Percentiles rank a stretch among this genome's conserved stretches.
phyloP scores from a whole-genome alignment of 1,139 yeast species.

The Yamadazyma atmosphaerica region DNA sequence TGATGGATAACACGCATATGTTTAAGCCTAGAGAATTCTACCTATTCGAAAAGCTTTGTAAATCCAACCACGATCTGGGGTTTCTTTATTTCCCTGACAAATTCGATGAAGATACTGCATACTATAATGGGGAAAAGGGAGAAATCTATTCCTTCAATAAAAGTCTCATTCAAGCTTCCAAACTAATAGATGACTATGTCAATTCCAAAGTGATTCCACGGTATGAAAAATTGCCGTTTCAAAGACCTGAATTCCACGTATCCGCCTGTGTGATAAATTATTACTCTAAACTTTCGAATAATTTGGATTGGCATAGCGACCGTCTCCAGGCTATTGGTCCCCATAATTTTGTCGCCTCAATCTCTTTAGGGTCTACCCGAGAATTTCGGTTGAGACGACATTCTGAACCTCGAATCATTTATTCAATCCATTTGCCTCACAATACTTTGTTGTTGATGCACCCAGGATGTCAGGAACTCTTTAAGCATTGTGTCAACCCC shows the following conservation, averaged over 20 bases:
- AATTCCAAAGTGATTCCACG: conserved; percentile 33
- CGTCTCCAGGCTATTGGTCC: conserved; percentile 71
- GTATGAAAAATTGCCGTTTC: conserved; percentile 25
- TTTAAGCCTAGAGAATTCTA: conserved; percentile 49
- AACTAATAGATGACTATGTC: conserved; percentile 42
- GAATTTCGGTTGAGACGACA: conserved; percentile 56
- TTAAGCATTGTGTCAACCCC: conserved; percentile 50
- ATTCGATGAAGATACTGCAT: conserved; percentile 29
- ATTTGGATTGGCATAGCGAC: conserved; percentile 75
- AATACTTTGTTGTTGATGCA: conserved; percentile 69
- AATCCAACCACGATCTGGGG: conserved; percentile 51
- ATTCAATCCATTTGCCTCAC: conserved; percentile 61
- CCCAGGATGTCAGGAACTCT: conserved; percentile 75
- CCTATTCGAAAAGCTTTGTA: conserved; percentile 60
- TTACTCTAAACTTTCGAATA: conserved; percentile 48
- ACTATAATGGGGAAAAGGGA: conserved; percentile 13
- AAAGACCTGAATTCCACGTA: conserved; percentile 37
- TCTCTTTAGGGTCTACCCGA: conserved; percentile 67
- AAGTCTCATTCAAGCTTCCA: conserved; percentile 39
- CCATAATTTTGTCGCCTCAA: conserved; percentile 60
- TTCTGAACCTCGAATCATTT: conserved; percentile 29
- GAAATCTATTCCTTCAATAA: conserved; percentile 8
- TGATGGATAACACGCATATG: conserved; percentile 37
- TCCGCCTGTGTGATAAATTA: conserved; percentile 57
- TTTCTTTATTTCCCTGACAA: conserved; percentile 29